Conservation (phyloP, 805 yeast genomes). For the Starmera amethionina region DNA sequence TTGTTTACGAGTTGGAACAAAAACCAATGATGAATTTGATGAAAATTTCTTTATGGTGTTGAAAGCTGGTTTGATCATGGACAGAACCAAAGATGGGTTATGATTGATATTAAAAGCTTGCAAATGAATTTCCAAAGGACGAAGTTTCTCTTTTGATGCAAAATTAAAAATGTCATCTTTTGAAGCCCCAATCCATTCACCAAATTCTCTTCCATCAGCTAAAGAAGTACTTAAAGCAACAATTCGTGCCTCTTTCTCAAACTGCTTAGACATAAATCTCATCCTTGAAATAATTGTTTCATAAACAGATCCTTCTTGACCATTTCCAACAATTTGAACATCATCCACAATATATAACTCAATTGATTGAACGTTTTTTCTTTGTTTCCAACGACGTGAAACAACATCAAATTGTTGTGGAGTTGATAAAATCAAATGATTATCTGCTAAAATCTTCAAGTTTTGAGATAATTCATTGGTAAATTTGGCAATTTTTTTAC, state of each 20-base stretch:
- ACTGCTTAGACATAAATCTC: constrained; percentile 57
- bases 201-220: constrained; percentile 68
- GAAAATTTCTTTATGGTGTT: constrained; percentile 25
- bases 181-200: constrained; percentile 76
- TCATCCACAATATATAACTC: constrained; percentile 69
- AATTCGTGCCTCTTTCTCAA: constrained; percentile 48
- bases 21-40: constrained; percentile 34
- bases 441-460: constrained; percentile 40
- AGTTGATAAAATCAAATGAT: constrained; percentile 67
- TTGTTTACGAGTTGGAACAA: constrained; percentile 45
- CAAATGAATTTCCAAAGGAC: constrained; percentile 49
- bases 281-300: constrained; percentile 66
- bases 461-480: constrained; percentile 44
- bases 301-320: constrained; percentile 47
- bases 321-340: constrained; percentile 54
- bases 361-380: constrained; percentile 58
- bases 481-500: constrained; percentile 46
- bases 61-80: constrained; percentile 42
- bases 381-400: constrained; percentile 75
- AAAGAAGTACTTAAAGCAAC: constrained; percentile 65
- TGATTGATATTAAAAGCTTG: constrained; percentile 38
- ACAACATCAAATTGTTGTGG: constrained; percentile 69
- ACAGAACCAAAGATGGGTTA: constrained; percentile 39
- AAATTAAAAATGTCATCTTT: constrained; percentile 59
- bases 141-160: constrained; percentile 47